Conservation (phyloP, 345 rosid species). For the Firmiana major region DNA sequence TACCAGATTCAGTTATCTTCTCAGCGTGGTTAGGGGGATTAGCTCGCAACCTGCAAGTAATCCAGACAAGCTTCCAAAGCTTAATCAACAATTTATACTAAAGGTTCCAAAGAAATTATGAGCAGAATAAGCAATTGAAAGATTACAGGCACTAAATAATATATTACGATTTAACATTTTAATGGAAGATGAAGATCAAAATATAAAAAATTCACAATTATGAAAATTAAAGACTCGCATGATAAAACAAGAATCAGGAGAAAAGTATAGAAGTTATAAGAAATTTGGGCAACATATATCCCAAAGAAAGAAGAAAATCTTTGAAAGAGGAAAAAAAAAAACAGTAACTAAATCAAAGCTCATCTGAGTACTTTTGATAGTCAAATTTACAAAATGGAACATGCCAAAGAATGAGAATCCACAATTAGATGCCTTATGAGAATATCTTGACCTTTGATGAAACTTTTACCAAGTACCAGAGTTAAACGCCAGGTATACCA, state of each 20-base stretch:
- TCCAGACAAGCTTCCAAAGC: conserved; percentile 1
- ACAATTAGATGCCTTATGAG: too few relatives aligned
- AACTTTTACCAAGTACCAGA: not conserved
- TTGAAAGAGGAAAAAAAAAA: not conserved
- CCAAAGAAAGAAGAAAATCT: not conserved
- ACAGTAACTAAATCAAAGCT: not conserved
- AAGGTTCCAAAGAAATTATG: conserved; percentile 5
- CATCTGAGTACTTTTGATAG: not conserved
- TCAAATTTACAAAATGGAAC: not conserved
- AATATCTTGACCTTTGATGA: not conserved
- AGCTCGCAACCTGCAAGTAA: conserved; percentile 36
- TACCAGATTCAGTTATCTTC: conserved; percentile 29
- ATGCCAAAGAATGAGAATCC: not conserved
- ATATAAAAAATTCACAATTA: not conserved
- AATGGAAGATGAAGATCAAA: not conserved
- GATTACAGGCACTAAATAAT: not conserved
- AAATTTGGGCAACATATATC: not conserved
- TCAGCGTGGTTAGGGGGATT: conserved; percentile 36
- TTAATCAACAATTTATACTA: conserved; percentile 4
- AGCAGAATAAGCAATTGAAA: conserved; percentile 6
- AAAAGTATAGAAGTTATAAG: not conserved
- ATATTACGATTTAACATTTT: not conserved
- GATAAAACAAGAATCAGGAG: not conserved
- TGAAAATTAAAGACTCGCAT: not conserved
- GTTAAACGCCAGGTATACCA: not conserved